Base-by-base conservation (phyloP, 2,329 filamentous ascomycete species). In the Aspergillus fructus region DNA sequence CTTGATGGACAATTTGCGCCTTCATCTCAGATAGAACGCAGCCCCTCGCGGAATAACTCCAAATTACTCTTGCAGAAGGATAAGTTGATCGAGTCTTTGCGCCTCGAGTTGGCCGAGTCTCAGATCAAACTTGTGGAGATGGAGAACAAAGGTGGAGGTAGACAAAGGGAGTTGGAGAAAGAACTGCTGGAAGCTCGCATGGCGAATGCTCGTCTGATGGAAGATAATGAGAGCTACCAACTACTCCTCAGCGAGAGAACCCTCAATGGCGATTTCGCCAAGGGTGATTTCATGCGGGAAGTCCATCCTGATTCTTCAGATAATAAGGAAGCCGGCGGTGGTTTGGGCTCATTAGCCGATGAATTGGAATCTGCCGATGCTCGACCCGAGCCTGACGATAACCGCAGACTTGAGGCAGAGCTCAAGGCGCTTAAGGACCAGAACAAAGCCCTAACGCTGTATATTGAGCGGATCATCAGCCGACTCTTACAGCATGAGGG, bases 381-480 rank as follows among this genome's bases (percentile, higher is more conserved):
- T 55, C 80, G 80, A 52, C 79, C 79, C 9, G 86, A 86, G 60
- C 83, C 83, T 43, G 86, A 89, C 60, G 76, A 79, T 62, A 78
- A 77, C 47, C 82, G 85, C 63, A 88, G 88, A 66, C 86, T 94
- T 12, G 93, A 97, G 71, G 76, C 81, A 11, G 93, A 97, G 67
- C 76, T 94, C 64, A 91, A 89, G 74, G 82, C 85, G 8, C 80
- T 91, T 66, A 93, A 90, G 77, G 93, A 96, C 72, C 89, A 96
- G 79, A 97, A 99, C 81, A 97, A 97, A 80, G 94, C 94, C 30
- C 81, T 99, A 66, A 96, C 92, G 23, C 81, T 97, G 63, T 99
- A 99, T 79, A 97, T 99, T 80, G 96, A 97, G 84, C 96, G 94
- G 79, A 97, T 99, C 74, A 96, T 99, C 72, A 94, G 94, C 74